Base-by-base conservation (phyloP, 768 basidiomycete genomes). In the Gloeopeniophorella convolvens region DNA sequence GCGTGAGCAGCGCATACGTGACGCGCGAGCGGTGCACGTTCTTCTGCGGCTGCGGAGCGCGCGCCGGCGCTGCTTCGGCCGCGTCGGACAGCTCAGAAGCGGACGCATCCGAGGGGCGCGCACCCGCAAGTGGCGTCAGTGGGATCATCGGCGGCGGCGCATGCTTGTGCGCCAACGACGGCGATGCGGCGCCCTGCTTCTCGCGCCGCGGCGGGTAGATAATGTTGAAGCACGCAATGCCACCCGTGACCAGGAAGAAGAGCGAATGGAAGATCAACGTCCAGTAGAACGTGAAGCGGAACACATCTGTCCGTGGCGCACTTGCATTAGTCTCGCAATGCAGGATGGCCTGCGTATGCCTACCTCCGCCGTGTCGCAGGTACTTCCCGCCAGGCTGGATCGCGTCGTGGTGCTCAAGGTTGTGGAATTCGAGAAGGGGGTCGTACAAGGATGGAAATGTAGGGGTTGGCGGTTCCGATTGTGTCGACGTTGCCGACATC, bases 251-350 rank as follows among this genome's bases (percentile, higher is more conserved):
- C 15, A 58, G 21, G 45, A 52, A 56, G 31, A 58, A 49, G 20
- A 57, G 47, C 7, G 55, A 46, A 28, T 56, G 28, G 42, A 58
- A 58, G 30, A 58, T 46, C 30, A 58, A 35, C 12, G 47, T 52
- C 57, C 57, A 58, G 30, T 43, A 58, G 28, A 58, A 58, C 6
- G 55, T 58, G 47, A 52, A 58, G 30, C 50, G 54, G 43, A 58
- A 56, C n/a, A 52, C 57, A 15, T 58, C 57, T 58, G 36, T 34
- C 16, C 30, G 18, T n/a, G n/a, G n/a, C n/a, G n/a, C n/a, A n/a
- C n/a, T n/a, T n/a, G n/a, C n/a, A n/a, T n/a, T n/a, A n/a, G n/a
- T n/a, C n/a, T n/a, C n/a, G n/a, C n/a, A n/a, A n/a, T n/a, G n/a
- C n/a, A n/a, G n/a, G n/a, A n/a, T n/a, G n/a, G n/a, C n/a, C n/a